phyloP scores from a whole-genome alignment of 768 basidiomycete genomes.

The Hygrophorus russula region DNA sequence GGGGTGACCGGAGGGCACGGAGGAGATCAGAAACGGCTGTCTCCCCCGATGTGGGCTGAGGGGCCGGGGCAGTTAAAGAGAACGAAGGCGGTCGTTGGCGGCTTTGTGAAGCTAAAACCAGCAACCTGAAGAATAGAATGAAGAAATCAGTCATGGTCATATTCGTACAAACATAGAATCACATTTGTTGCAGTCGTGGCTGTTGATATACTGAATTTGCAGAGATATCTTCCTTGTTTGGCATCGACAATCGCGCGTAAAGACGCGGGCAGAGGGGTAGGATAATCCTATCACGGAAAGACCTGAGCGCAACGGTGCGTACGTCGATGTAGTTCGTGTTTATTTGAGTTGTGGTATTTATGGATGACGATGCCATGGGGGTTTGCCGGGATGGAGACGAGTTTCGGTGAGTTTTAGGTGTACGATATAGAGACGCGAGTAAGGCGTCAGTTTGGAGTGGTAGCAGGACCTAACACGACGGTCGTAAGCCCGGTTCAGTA shows the following conservation, averaged over 20 bases:
- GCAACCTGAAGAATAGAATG: slow-evolving; percentile 34
- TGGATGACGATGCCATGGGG: slow-evolving; percentile 29
- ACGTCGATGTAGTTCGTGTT: slow-evolving; percentile 53
- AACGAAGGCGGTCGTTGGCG: slow-evolving; percentile 47
- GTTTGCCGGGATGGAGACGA: slow-evolving; percentile 39
- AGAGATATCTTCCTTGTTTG: slow-evolving; percentile 44
- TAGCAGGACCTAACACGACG: slow-evolving; percentile 42
- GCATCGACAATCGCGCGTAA: slow-evolving; percentile 40
- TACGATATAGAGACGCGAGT: slow-evolving; percentile 57
- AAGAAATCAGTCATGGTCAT: neutral
- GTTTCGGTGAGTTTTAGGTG: slow-evolving; percentile 43
- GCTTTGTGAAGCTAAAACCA: slow-evolving; percentile 63
- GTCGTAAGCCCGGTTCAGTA: slow-evolving; percentile 16
- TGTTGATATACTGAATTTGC: slow-evolving; percentile 47
- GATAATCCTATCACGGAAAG: slow-evolving; percentile 74
- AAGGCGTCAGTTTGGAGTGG: slow-evolving; percentile 38
- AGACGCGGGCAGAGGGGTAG: slow-evolving; percentile 51
- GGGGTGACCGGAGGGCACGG: slow-evolving; percentile 45
- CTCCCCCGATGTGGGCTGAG: slow-evolving; percentile 52
- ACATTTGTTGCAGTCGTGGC: slow-evolving; percentile 79
- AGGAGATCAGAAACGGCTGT: slow-evolving; percentile 59
- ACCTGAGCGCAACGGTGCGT: slow-evolving; percentile 64
- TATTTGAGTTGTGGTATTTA: slow-evolving; percentile 17
- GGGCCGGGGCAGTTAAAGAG: slow-evolving; percentile 45
- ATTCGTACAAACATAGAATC: slow-evolving; percentile 12